Conservation (phyloP, 163 green algal genomes). For the Scenedesmus sp. region DNA sequence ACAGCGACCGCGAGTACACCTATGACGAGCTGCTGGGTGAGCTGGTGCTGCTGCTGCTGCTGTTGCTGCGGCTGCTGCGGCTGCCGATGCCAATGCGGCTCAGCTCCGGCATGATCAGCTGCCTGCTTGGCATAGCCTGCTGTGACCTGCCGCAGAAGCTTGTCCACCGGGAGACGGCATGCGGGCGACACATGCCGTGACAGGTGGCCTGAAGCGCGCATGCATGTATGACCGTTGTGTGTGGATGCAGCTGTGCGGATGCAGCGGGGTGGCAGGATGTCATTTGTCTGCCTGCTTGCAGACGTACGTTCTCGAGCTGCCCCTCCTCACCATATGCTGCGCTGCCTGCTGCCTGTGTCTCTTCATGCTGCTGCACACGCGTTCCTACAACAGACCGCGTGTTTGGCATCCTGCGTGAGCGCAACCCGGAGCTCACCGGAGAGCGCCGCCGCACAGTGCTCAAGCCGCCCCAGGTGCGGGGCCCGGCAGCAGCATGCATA, state of each 20-base stretch:
- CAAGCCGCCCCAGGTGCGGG: constrained; percentile 92
- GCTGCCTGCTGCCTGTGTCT: background rate
- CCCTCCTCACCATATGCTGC: background rate
- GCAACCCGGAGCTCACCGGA: constrained; percentile 98
- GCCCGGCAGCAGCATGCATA: background rate
- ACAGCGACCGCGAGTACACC: constrained; percentile 94
- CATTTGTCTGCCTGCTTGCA: background rate
- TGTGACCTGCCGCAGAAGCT: too few species aligned
- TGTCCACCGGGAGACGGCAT: too few species aligned
- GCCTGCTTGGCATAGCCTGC: too few species aligned
- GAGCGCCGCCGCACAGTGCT: constrained; percentile 96
- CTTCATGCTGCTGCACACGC: background rate
- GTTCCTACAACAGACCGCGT: constrained; percentile 83
- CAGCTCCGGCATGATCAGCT: too few species aligned
- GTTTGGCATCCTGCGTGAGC: constrained; percentile 96
- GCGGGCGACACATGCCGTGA: too few species aligned
- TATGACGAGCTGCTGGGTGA: constrained; percentile 97
- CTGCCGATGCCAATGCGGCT: background rate
- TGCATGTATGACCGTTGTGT: too few species aligned
- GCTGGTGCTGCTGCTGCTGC: background rate
- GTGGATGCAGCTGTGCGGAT: background rate
- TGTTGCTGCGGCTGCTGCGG: background rate
- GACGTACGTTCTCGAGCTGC: background rate
- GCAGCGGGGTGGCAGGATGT: background rate
- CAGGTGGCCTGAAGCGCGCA: too few species aligned